Conservation (phyloP, 768 basidiomycete species). For the Goffeauzyma gilvescens region DNA sequence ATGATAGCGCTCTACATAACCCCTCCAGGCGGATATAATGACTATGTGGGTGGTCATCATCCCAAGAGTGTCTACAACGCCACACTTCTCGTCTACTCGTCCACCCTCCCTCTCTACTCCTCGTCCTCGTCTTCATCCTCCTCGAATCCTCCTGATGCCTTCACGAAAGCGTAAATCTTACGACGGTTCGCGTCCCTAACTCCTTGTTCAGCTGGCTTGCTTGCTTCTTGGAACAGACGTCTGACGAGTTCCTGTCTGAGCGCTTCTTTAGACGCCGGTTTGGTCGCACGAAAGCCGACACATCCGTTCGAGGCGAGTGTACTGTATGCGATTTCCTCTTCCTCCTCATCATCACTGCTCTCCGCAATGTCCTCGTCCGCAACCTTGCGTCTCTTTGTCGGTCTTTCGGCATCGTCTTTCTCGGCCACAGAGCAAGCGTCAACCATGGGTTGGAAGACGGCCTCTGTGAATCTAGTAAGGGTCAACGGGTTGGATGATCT, state of each 20-base stretch:
- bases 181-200: conserved; percentile 60
- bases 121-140: conserved; percentile 20
- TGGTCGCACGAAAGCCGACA: no score
- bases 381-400: conserved; percentile 9
- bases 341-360: conserved; percentile 4
- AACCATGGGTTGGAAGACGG: conserved; percentile 53
- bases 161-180: conserved; percentile 68
- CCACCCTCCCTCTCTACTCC: neutral
- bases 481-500: conserved; percentile 45
- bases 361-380: conserved; percentile 1
- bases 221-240: conserved; percentile 37
- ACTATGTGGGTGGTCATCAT: no score
- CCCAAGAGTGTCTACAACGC: no score
- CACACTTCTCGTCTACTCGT: neutral
- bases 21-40: no score
- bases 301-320: no score
- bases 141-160: conserved; percentile 35
- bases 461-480: conserved; percentile 52
- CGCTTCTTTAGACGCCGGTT: no score
- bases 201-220: conserved; percentile 38
- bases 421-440: no score
- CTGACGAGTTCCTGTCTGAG: neutral
- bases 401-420: no score
- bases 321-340: no score
- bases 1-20: no score